Conservation (phyloP, 306 rosid species). For the Alnus rubra region DNA sequence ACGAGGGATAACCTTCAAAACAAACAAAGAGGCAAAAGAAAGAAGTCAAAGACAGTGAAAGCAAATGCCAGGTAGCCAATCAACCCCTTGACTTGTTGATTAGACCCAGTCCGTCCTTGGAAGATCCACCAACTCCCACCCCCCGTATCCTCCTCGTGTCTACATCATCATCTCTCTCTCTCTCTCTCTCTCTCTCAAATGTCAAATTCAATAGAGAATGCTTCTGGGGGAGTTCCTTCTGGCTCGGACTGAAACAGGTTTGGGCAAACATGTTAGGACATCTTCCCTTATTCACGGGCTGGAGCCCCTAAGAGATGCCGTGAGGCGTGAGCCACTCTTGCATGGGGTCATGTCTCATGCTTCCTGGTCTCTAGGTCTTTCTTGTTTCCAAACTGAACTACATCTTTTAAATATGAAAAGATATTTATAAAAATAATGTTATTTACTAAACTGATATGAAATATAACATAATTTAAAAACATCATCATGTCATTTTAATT, state of each 20-base stretch:
- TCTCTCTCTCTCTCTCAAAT: neutral
- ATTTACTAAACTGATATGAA: no score
- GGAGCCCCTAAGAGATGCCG: slow-evolving; percentile 8
- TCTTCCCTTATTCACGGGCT: slow-evolving; percentile 1
- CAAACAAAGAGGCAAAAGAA: slow-evolving; percentile 23
- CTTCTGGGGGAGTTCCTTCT: neutral
- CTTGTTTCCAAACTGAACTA: no score
- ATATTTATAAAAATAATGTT: no score
- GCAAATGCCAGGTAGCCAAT: neutral
- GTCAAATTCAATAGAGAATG: neutral
- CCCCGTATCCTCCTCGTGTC: slow-evolving; percentile 3
- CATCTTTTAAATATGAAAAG: no score
- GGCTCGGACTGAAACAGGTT: neutral
- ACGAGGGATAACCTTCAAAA: slow-evolving; percentile 37
- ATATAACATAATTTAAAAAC: no score
- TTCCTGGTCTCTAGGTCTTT: neutral
- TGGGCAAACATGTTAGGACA: neutral
- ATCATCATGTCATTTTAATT: no score
- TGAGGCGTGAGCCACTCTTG: slow-evolving; percentile 1
- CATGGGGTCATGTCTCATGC: neutral
- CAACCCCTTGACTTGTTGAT: slow-evolving; percentile 32
- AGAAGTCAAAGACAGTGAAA: neutral
- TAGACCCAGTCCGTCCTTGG: slow-evolving; percentile 30
- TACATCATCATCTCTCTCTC: neutral
- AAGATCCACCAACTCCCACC: slow-evolving; percentile 33